Conservation (phyloP, 2,329 filamentous ascomycete genomes). For the Botrytis cinerea region DNA sequence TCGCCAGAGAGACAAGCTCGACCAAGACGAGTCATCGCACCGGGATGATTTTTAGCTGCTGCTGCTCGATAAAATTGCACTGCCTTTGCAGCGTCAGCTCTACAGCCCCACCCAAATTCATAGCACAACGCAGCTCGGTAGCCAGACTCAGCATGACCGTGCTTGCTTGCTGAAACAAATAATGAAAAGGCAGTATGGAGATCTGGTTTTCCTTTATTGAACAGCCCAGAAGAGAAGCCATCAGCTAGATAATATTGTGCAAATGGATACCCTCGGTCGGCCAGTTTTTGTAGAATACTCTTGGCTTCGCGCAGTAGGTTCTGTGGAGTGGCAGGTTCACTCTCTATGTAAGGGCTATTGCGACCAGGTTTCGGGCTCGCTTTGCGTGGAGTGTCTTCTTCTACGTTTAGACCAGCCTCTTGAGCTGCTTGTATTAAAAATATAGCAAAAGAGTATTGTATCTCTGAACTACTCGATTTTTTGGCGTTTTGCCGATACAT, state of each 20-base stretch:
- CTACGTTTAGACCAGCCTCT: slow-evolving; percentile 64
- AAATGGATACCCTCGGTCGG: slow-evolving; percentile 89
- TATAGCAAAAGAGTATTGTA: slow-evolving; percentile 95
- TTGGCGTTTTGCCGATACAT: slow-evolving; percentile 98
- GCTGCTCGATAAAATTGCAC: slow-evolving; percentile 90
- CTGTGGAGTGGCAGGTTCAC: slow-evolving; percentile 54
- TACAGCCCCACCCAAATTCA: slow-evolving; percentile 96
- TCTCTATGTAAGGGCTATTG: slow-evolving; percentile 51
- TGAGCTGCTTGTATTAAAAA: slow-evolving; percentile 90
- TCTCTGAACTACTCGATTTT: slow-evolving; percentile 87
- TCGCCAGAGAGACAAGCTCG: slow-evolving; percentile 89
- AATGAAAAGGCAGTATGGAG: slow-evolving; percentile 89
- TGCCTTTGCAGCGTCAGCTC: slow-evolving; percentile 86
- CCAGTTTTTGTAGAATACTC: slow-evolving; percentile 80
- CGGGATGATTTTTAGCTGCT: slow-evolving; percentile 91
- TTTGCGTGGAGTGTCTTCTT: slow-evolving; percentile 37
- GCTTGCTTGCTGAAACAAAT: slow-evolving; percentile 91
- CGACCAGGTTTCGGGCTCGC: slow-evolving; percentile 49
- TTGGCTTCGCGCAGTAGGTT: slow-evolving; percentile 84
- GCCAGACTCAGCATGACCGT: slow-evolving; percentile 93
- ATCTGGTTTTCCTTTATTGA: slow-evolving; percentile 92
- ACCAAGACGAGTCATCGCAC: slow-evolving; percentile 89
- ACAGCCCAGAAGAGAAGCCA: slow-evolving; percentile 89
- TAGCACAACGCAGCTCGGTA: slow-evolving; percentile 94
- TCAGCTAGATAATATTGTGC: slow-evolving; percentile 97